Evolutionary conservation across 2,329 filamentous ascomycete genomes (phyloP), one percentile per base, ranked within the genome.

Genomic region (Phoma sp.): DNA sequence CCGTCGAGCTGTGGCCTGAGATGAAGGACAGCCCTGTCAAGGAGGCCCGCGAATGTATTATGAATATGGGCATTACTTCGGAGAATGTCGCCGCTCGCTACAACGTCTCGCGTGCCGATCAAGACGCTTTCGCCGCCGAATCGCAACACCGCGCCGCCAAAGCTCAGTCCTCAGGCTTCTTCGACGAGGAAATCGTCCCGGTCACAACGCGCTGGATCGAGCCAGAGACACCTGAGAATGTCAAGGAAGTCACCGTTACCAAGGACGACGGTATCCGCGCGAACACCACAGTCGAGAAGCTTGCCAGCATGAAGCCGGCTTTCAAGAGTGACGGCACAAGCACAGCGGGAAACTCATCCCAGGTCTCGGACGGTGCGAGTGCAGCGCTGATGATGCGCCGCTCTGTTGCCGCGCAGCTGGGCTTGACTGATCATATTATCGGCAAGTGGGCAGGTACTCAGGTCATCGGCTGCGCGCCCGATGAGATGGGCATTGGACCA

Each of bases 401-500:
- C n/a, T 88, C 85, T 63, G 93, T 88, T 0, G 92, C 92, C 0
- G 85, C 83, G 0, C 83, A 85, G 50, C 82, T 96, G 0, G 91
- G 91, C 0, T 80, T 96, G 1, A 76, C 80, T 11, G 81, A 79
- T 5, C 80, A 79, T 25, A 90, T 96, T 67, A 86, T 96, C 54
- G 93, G 89, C 32, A 91, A 89, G 73, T 97, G 93, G 80, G 89
- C 92, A 0, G 88, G 84, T 0, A 88, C 89, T 1, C 83, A 86
- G 27, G 87, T 90, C 9, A 86, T 87, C 0, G 93, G 93, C 10
- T 96, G 91, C 71, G 82, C 81, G 46, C 93, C 93, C 0, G 91
- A 96, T 69, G 92, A 96, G 82, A 97, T 98, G 93, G 93, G 93
- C 35, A 82, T 97, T 53, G 93, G 93, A 0, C 93, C 93, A 0